phyloP scores from a whole-genome alignment of 148 eudicot species.

The Rhododendron griersonianum region DNA sequence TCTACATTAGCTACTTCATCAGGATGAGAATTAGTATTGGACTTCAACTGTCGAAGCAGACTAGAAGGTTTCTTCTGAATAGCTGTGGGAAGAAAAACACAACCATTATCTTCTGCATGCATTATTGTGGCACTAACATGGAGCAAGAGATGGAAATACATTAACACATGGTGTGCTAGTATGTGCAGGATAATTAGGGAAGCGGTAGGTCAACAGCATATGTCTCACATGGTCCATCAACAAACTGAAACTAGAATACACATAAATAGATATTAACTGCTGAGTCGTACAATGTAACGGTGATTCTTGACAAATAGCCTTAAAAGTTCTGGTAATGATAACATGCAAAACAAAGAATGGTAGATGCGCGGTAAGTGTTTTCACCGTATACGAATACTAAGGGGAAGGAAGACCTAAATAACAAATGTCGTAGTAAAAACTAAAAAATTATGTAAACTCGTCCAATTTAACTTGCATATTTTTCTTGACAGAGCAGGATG shows the following conservation, averaged over 20 bases:
- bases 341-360: background rate
- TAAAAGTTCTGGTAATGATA: background rate
- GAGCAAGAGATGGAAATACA: background rate
- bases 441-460: background rate
- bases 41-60: conserved; percentile 15
- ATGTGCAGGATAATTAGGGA: background rate
- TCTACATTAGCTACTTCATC: conserved; percentile 20
- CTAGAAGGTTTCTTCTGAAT: conserved; percentile 33
- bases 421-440: background rate
- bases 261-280: background rate
- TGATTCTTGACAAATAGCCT: background rate
- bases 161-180: background rate
- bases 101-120: background rate
- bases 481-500: background rate
- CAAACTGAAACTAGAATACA: background rate
- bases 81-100: conserved; percentile 30
- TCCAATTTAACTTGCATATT: background rate
- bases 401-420: background rate
- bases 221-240: background rate
- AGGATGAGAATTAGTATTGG: conserved; percentile 10
- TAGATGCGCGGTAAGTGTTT: background rate
- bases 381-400: background rate
- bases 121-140: background rate
- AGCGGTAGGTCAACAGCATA: background rate
- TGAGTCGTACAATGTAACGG: background rate